Conservation (phyloP, 2,329 filamentous ascomycete genomes). For the Pseudogymnoascus sp. region DNA sequence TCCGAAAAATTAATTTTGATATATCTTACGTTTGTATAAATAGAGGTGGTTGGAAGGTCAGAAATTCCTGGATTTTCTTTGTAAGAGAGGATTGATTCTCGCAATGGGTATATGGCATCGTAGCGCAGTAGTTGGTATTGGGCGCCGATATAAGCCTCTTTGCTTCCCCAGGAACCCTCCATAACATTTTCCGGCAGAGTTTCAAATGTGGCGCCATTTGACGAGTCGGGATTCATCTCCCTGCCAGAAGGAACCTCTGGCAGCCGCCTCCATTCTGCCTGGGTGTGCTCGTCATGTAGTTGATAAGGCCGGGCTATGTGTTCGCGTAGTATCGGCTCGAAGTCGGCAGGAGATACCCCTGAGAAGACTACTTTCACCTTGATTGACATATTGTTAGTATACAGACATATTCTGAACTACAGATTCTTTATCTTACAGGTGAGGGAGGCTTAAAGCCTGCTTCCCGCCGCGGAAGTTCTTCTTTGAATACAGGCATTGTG, state of each 20-base stretch:
- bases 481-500: background rate
- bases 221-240: slow-evolving; percentile 41
- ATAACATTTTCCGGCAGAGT: slow-evolving; percentile 46
- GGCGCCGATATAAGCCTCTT: slow-evolving; percentile 59
- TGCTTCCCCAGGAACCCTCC: slow-evolving; percentile 50
- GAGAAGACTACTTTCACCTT: background rate
- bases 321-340: slow-evolving; percentile 4
- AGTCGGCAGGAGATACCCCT: background rate
- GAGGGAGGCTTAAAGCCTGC: background rate
- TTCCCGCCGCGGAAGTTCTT: background rate
- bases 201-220: slow-evolving; percentile 1
- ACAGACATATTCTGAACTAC: background rate
- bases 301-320: slow-evolving; percentile 2
- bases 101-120: slow-evolving; percentile 63
- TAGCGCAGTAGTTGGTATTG: slow-evolving; percentile 73
- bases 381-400: background rate
- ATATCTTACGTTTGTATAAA: slow-evolving; percentile 61
- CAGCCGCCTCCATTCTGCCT: slow-evolving; percentile 29
- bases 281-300: background rate
- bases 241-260: slow-evolving; percentile 48
- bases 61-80: slow-evolving; percentile 43
- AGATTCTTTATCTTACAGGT: background rate
- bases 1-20: background rate
- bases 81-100: slow-evolving; percentile 56
- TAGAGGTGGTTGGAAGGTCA: slow-evolving; percentile 51